Conservation (phyloP, 257 asterid species). For the Pogostemon cablin region DNA sequence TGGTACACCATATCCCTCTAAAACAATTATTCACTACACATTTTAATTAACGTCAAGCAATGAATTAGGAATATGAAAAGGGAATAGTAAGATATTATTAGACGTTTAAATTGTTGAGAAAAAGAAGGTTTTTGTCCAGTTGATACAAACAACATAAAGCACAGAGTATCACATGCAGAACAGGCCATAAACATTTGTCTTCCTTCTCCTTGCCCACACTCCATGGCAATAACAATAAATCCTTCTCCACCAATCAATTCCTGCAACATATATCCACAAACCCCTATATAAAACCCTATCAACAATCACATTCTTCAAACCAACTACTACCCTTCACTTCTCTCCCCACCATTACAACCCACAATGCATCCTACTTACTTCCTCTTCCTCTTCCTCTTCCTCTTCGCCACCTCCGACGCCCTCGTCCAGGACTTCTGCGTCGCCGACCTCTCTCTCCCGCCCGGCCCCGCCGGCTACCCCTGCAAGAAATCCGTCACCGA, state of each 20-base stretch:
- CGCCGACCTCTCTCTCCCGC: conserved; percentile 57
- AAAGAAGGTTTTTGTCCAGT: too few relatives aligned
- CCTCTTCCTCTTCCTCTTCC: conserved; percentile 34
- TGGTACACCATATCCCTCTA: too few relatives aligned
- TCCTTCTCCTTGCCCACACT: background rate
- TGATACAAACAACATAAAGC: too few relatives aligned
- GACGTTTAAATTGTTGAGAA: too few relatives aligned
- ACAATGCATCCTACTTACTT: conserved; percentile 37
- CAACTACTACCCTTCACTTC: background rate
- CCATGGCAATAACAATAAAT: conserved; percentile 27
- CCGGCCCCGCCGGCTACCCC: conserved; percentile 72
- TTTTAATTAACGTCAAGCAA: too few relatives aligned
- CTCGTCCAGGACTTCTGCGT: conserved; percentile 79
- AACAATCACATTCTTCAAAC: background rate
- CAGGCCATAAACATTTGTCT: conserved; percentile 30
- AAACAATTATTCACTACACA: too few relatives aligned
- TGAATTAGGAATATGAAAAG: too few relatives aligned
- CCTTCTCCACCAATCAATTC: conserved; percentile 17
- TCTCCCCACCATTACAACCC: background rate
- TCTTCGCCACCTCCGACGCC: conserved; percentile 38
- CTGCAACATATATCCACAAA: conserved; percentile 22
- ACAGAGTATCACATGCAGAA: conserved; percentile 41
- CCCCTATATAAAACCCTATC: conserved; percentile 39
- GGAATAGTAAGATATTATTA: too few relatives aligned
- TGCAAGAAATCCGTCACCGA: conserved; percentile 70